phyloP scores from a whole-genome alignment of 805 yeast species.

The Metschnikowia orientalis region DNA sequence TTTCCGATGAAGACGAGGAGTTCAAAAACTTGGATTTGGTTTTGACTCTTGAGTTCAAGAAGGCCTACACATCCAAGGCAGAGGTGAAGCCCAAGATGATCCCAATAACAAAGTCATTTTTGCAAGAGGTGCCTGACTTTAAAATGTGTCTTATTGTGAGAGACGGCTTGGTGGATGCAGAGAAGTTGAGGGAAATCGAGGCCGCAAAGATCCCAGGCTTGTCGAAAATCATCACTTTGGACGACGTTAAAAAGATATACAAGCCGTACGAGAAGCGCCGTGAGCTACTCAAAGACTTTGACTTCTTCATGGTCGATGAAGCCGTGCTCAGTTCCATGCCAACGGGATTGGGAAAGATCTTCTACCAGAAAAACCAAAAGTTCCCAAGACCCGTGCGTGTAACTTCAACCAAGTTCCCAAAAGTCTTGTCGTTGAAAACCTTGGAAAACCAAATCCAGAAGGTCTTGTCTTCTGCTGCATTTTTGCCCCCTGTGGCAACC shows the following conservation, averaged over 20 bases:
- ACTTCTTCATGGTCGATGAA: constrained; percentile 81
- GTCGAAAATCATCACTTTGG: constrained; percentile 58
- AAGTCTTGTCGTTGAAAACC: constrained; percentile 45
- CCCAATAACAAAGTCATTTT: constrained; percentile 44
- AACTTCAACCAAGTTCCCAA: constrained; percentile 25
- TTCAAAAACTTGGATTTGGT: constrained; percentile 51
- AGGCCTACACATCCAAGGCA: constrained; percentile 56
- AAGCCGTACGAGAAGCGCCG: constrained; percentile 88
- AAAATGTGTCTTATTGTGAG: constrained; percentile 65
- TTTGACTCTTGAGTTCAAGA: constrained; percentile 61
- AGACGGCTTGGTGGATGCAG: constrained; percentile 50
- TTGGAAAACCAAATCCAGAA: constrained; percentile 57
- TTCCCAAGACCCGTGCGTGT: constrained; percentile 65
- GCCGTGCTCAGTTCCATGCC: constrained; percentile 78
- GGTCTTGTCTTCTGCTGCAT: constrained; percentile 53
- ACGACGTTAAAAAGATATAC: constrained; percentile 76
- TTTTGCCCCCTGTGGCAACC: constrained; percentile 69
- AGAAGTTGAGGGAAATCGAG: constrained; percentile 44
- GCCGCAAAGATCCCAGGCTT: constrained; percentile 43
- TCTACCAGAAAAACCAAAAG: constrained; percentile 53
- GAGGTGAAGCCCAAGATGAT: constrained; percentile 54
- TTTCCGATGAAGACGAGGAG: constrained; percentile 34
- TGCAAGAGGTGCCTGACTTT: constrained; percentile 39
- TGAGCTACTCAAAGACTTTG: constrained; percentile 61
- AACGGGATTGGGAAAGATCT: constrained; percentile 73